These are phyloP conservation scores for Zizania palustris DNA, from an alignment of 202 grass and related monocot species.

Conservation along the genomic window DNA sequence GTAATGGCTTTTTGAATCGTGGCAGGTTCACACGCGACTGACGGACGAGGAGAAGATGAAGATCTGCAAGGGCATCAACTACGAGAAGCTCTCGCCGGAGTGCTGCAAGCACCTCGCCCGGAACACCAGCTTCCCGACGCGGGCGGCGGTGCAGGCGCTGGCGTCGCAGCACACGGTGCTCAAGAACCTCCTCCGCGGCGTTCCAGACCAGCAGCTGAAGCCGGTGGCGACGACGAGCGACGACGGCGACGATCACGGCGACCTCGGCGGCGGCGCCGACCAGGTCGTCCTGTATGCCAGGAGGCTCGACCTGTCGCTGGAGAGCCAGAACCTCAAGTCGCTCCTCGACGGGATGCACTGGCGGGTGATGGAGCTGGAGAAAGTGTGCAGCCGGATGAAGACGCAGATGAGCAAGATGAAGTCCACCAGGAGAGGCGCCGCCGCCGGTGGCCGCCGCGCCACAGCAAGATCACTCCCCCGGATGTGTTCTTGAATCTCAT, in stretches of 20 bases:
- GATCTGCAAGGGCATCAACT: slow-evolving; percentile 74
- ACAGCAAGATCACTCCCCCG: slow-evolving; percentile 73
- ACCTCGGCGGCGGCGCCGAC: slow-evolving; percentile 16
- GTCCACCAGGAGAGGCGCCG: slow-evolving; percentile 32
- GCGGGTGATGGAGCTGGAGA: slow-evolving; percentile 90
- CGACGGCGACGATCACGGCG: slow-evolving; percentile 10
- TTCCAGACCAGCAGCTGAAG: slow-evolving; percentile 35
- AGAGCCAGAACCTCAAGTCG: slow-evolving; percentile 85
- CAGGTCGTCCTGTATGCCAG: slow-evolving; percentile 81
- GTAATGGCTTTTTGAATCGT: neutral
- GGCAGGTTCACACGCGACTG: slow-evolving; percentile 64
- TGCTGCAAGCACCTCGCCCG: slow-evolving; percentile 83
- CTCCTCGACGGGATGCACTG: slow-evolving; percentile 85
- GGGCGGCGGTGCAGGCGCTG: slow-evolving; percentile 80
- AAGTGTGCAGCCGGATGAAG: slow-evolving; percentile 82
- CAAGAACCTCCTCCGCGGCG: slow-evolving; percentile 70
- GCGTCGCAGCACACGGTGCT: slow-evolving; percentile 79
- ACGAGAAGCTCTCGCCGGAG: slow-evolving; percentile 88
- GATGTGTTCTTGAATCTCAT: slow-evolving; percentile 84
- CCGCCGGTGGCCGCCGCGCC: neutral
- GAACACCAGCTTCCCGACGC: slow-evolving; percentile 73
- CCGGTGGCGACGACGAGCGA: no score
- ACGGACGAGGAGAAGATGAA: slow-evolving; percentile 87
- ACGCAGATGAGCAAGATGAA: slow-evolving; percentile 89
- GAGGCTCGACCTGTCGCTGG: slow-evolving; percentile 65